These are phyloP conservation scores for Clonostachys solani DNA, from an alignment of 2,329 filamentous ascomycete genomes.

Conservation along the genomic window DNA sequence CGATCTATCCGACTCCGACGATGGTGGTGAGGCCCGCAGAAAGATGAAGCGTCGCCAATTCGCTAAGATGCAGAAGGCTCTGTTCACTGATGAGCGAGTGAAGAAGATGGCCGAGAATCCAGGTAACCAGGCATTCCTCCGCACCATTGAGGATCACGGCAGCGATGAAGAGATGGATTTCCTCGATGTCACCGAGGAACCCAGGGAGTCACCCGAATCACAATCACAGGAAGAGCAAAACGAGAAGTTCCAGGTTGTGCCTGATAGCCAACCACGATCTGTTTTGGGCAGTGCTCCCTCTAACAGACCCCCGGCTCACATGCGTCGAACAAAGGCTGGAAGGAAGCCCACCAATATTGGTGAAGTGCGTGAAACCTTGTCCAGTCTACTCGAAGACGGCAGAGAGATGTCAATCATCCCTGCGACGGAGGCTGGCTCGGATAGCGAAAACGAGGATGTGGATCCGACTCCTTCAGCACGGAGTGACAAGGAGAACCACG, in stretches of 20 bases:
- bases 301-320: slow-evolving; percentile 52
- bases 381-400: slow-evolving; percentile 74
- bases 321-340: slow-evolving; percentile 56
- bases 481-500: slow-evolving; percentile 47
- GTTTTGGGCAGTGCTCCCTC: slow-evolving; percentile 26
- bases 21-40: slow-evolving; percentile 72
- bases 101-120: slow-evolving; percentile 87
- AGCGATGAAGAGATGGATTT: slow-evolving; percentile 76
- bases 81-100: slow-evolving; percentile 84
- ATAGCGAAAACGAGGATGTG: slow-evolving; percentile 23
- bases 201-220: slow-evolving; percentile 28
- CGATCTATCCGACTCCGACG: slow-evolving; percentile 86
- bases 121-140: slow-evolving; percentile 85
- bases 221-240: slow-evolving; percentile 20
- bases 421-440: slow-evolving; percentile 29
- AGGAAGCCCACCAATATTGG: slow-evolving; percentile 71
- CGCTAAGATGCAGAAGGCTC: slow-evolving; percentile 83
- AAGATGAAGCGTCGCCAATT: slow-evolving; percentile 85
- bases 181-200: slow-evolving; percentile 35
- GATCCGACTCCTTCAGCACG: slow-evolving; percentile 31
- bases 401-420: slow-evolving; percentile 39
- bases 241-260: slow-evolving; percentile 28
- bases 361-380: slow-evolving; percentile 80
- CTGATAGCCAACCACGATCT: slow-evolving; percentile 47
- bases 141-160: slow-evolving; percentile 80